Evolutionary conservation across 1,284 basidiomycete species (phyloP).

Genomic region (Fomes fomentarius): DNA sequence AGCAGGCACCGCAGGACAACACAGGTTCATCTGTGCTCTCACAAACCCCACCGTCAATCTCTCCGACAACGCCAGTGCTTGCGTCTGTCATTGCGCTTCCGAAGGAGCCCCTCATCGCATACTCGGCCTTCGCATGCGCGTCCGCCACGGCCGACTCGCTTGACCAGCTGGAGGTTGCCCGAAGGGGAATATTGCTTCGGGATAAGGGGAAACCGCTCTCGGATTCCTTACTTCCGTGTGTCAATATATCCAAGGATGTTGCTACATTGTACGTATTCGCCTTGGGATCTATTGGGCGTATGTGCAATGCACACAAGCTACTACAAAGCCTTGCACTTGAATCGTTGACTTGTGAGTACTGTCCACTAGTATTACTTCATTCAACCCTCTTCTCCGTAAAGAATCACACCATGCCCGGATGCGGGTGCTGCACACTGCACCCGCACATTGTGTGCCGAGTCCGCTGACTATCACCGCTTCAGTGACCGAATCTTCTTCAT

Average conservation of each 20-base stretch:
- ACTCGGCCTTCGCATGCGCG: constrained; percentile 43
- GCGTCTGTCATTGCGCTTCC: constrained; percentile 44
- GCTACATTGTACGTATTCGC: constrained; percentile 57
- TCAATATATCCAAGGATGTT: constrained; percentile 45
- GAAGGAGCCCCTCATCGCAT: constrained; percentile 43
- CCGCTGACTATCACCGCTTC: constrained; percentile 10
- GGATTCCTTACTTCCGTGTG: constrained; percentile 54
- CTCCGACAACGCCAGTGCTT: constrained; percentile 37
- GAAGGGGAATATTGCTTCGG: constrained; percentile 47
- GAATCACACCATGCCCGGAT: too few species aligned
- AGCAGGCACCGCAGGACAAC: constrained; percentile 33
- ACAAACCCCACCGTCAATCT: constrained; percentile 36
- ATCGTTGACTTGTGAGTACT: constrained; percentile 52
- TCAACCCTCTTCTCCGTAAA: neutral
- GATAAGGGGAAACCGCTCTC: constrained; percentile 42
- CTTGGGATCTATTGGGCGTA: constrained; percentile 43
- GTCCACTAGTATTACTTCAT: neutral
- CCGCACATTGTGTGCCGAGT: neutral
- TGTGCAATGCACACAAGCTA: constrained; percentile 34
- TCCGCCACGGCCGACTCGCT: constrained; percentile 33
- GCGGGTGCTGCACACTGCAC: neutral
- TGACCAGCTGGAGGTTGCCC: constrained; percentile 56
- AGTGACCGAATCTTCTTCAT: constrained; percentile 36
- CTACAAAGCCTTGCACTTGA: constrained; percentile 44
- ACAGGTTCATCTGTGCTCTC: constrained; percentile 36